Base-by-base conservation (phyloP, 106 monocot genomes). In the Posidonia australis region DNA sequence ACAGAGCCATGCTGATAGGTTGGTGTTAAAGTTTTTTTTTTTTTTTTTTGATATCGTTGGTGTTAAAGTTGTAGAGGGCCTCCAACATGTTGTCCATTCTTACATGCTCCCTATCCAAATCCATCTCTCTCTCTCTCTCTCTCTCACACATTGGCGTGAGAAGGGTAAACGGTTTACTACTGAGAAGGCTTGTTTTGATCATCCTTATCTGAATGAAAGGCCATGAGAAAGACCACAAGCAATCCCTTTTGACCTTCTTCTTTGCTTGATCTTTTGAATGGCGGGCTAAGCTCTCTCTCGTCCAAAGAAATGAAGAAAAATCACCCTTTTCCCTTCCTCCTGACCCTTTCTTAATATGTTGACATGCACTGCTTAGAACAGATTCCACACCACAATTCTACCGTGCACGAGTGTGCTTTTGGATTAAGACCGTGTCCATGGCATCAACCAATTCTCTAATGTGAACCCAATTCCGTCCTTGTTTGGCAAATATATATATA, bases 281-380 rank as follows among this genome's bases (percentile, higher is more conserved):
- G n/a, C n/a, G n/a, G n/a, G n/a, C n/a, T n/a, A n/a, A n/a, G n/a
- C 18, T 63, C 45, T 27, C 47, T 51, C 24, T 65, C 23, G 10
- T 65, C 25, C 45, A 45, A 46, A 44, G 24, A 24, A 21, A 63
- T 18, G 45, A 26, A 46, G 64, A 24, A 64, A 21, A 46, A 14
- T 23, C 19, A 46, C 56, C 31, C 31, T 60, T 60, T 60, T 36
- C 13, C 59, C 30, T 60, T 30, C 19, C 32, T 29, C 18, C 32
- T 31, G 14, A 22, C 14, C 36, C 32, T 11, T 41, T n/a, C 23
- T 60, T 60, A 30, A 36, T 60, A 31, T 18, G 60, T 60, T 49
- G 65, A 65, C 48, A 26, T 32, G 66, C 66, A 36, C 53, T 67
- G 29, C 5, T 5, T 27, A 16, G 66, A 67, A 52, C 66, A 36